Evolutionary conservation across 192 early-diverging fungal species (phyloP).

Genomic region (Chytriomyces sp.): DNA sequence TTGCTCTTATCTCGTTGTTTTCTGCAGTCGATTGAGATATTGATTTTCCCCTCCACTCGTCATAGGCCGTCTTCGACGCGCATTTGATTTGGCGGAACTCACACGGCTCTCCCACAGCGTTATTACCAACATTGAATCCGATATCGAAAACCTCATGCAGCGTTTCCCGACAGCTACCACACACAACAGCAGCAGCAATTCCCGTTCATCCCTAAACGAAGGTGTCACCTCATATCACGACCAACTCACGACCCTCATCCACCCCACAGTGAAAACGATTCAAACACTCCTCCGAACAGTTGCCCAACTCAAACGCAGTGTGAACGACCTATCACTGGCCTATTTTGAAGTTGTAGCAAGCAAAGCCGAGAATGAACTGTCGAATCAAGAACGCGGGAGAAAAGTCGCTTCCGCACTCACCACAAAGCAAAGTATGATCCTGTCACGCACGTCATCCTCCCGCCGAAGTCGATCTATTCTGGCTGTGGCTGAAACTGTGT

Average conservation of each 20-base stretch:
- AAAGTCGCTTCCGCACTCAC: not conserved
- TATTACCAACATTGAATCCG: constrained; percentile 44
- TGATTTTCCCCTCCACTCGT: not conserved
- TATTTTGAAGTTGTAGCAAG: constrained; percentile 45
- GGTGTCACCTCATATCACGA: not conserved
- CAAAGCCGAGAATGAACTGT: constrained; percentile 19
- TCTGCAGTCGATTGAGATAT: too few relatives aligned
- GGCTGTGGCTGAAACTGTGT: not conserved
- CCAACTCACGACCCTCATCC: constrained; percentile 22
- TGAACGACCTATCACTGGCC: constrained; percentile 46
- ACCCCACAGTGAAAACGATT: constrained; percentile 39
- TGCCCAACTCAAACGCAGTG: constrained; percentile 18
- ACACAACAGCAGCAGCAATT: not conserved
- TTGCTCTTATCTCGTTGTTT: not conserved
- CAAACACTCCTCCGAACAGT: constrained; percentile 46
- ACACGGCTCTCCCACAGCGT: constrained; percentile 44
- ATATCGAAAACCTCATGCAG: constrained; percentile 33
- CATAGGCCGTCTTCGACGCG: constrained; percentile 36
- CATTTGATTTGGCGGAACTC: constrained; percentile 48
- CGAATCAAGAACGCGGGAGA: not conserved
- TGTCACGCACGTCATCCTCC: not conserved
- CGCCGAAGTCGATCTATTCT: too few relatives aligned
- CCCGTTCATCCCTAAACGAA: not conserved
- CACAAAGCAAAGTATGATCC: not conserved
- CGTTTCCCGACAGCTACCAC: constrained; percentile 29